Base-by-base conservation (phyloP, 768 basidiomycete genomes). In the Phanerochaete carnosa region DNA sequence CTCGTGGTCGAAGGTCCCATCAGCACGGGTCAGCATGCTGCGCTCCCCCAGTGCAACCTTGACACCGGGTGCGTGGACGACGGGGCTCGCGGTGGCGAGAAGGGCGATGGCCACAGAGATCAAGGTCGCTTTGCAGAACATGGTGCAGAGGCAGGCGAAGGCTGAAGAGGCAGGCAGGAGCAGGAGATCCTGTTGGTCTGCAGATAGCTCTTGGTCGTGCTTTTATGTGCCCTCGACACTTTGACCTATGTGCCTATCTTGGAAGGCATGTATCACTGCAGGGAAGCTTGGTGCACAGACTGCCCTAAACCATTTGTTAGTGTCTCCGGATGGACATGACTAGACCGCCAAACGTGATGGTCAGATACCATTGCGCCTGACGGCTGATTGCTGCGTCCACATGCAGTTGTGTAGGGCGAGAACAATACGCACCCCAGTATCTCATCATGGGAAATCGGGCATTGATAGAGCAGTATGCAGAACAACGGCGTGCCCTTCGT, bases 91-190 rank as follows among this genome's bases (percentile, higher is more conserved):
- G 32, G 66, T 56, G 43, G 69, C 65, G 30, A 69, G 49, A 30
- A 71, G 65, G 51, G 66, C 67, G 45, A 72, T 66, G 45, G 70
- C 65, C 45, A 70, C 67, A 43, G 67, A 63, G 59, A 71, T 30
- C 45, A 72, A 52, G 13, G 68, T 45, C 25, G 67, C 67, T 62
- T 72, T 73, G 67, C 65, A 67, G 67, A 73, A 70, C 72, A 72
- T 73, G 56, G 33, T 61, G 33, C 33, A 64, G 45, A 45, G 45
- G 26, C 9, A 19, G 55, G 25, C 37, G 22, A 35, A 28, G 49
- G n/a, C 54, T 55, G 61, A 53, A 55, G 45, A 55, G 49, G 58
- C 59, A 51, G 57, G 45, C 50, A 59, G 32, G 49, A 58, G 59
- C 54, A 62, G 62, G 60, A 45, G 49, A 53, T 60, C 58, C 64